A percentile compares a stretch with the other conserved stretches of the same genome.
phyloP scores from a whole-genome alignment of 306 rosid species.

The Pueraria montana region DNA sequence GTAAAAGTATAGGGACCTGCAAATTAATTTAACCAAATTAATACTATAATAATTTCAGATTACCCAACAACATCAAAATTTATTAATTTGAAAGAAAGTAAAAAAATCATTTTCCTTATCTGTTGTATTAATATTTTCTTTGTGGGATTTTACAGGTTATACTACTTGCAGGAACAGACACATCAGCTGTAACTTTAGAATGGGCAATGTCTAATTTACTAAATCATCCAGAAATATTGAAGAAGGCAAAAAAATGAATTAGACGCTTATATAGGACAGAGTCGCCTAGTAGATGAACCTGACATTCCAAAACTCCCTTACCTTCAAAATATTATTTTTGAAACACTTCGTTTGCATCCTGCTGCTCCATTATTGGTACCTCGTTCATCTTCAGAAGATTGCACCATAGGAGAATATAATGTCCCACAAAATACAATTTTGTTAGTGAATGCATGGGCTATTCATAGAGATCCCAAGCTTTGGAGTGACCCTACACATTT shows the following conservation, averaged over 20 bases:
- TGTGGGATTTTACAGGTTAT: neutral
- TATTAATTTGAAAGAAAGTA: neutral
- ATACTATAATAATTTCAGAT: too few relatives aligned
- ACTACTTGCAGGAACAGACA: slow-evolving; percentile 1
- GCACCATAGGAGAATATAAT: neutral
- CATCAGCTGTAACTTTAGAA: neutral
- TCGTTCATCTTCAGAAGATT: neutral
- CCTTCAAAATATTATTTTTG: neutral
- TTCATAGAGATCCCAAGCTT: neutral
- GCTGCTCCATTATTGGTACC: slow-evolving; percentile 4
- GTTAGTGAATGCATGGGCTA: neutral
- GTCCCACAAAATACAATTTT: neutral
- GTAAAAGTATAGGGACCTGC: too few relatives aligned
- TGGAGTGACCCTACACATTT: neutral
- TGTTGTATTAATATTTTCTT: neutral
- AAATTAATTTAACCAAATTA: too few relatives aligned
- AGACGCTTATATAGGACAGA: neutral
- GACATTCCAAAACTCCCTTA: neutral
- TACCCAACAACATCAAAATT: too few relatives aligned
- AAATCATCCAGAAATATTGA: slow-evolving; percentile 5
- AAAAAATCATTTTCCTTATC: neutral
- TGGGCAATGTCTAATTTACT: slow-evolving; percentile 14
- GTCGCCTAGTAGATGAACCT: neutral
- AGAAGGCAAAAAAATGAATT: neutral
- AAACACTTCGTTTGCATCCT: neutral